These are phyloP conservation scores for Ganoderma lucidum DNA, from an alignment of 1,284 basidiomycete species.

Conservation along the genomic window DNA sequence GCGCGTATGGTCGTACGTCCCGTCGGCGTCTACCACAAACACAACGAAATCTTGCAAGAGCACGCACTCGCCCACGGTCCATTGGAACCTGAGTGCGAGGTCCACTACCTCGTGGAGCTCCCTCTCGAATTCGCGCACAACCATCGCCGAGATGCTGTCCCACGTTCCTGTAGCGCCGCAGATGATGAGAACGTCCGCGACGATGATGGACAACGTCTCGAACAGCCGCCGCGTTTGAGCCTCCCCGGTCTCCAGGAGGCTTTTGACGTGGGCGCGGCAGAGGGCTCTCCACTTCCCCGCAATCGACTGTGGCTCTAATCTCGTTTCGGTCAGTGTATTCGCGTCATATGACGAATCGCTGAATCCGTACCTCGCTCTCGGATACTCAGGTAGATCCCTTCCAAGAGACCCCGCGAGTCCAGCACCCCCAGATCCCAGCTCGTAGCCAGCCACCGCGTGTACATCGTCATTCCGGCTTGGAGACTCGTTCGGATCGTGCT, in stretches of 20 bases:
- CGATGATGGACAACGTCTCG: conserved; percentile 42
- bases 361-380: conserved; percentile 50
- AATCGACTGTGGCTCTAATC: conserved; percentile 56
- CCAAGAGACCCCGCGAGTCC: conserved; percentile 48
- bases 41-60: conserved; percentile 52
- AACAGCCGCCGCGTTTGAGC: conserved; percentile 44
- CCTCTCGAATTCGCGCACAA: conserved; percentile 41
- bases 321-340: not conserved
- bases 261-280: conserved; percentile 54
- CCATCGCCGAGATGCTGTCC: conserved; percentile 37
- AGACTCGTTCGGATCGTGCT: conserved; percentile 34
- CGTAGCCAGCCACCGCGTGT: conserved; percentile 54
- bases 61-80: conserved; percentile 60
- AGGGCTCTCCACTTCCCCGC: conserved; percentile 63
- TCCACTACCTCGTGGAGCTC: conserved; percentile 52
- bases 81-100: conserved; percentile 54
- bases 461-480: conserved; percentile 55
- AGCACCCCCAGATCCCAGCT: conserved; percentile 58
- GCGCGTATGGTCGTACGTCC: conserved; percentile 44
- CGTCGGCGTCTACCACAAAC: conserved; percentile 44
- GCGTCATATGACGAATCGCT: conserved; percentile 5
- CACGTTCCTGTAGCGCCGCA: conserved; percentile 55
- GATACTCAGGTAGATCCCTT: conserved; percentile 56
- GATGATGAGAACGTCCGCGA: conserved; percentile 54
- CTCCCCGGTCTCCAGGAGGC: conserved; percentile 39